These are phyloP conservation scores for Arachis monticola DNA, from an alignment of 331 rosid species.

Conservation along the genomic window DNA sequence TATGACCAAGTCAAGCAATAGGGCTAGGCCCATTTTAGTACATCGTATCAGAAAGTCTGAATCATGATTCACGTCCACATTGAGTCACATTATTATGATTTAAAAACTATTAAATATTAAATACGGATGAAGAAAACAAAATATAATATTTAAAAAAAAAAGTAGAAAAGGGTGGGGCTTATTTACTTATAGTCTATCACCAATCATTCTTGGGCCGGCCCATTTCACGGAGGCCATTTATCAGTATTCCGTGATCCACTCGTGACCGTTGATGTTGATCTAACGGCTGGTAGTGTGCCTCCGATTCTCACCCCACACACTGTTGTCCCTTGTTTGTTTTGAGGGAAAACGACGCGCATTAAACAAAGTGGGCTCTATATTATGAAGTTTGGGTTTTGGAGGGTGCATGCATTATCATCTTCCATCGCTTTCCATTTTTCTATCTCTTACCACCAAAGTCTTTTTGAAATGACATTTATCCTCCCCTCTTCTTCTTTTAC, in stretches of 20 bases:
- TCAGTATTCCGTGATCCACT: slow-evolving; percentile 29
- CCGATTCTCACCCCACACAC: slow-evolving; percentile 2
- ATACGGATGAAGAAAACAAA: neutral
- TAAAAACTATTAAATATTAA: neutral
- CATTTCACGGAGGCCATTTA: slow-evolving; percentile 38
- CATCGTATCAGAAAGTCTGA: slow-evolving; percentile 33
- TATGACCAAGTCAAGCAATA: slow-evolving; percentile 39
- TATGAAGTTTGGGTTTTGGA: slow-evolving; percentile 18
- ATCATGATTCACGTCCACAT: neutral
- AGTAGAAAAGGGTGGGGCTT: slow-evolving; percentile 39
- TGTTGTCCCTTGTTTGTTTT: slow-evolving; percentile 32
- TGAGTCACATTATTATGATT: neutral
- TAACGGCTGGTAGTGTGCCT: neutral
- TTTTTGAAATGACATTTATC: slow-evolving; percentile 47
- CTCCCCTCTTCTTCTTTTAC: slow-evolving; percentile 1
- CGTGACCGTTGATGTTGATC: slow-evolving; percentile 33
- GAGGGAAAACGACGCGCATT: slow-evolving; percentile 49
- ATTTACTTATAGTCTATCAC: neutral
- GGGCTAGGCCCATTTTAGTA: slow-evolving; percentile 33
- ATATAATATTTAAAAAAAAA: neutral
- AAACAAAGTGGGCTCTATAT: slow-evolving; percentile 34
- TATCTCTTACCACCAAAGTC: slow-evolving; percentile 9
- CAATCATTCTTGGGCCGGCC: slow-evolving; percentile 54
- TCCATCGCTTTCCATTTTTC: slow-evolving; percentile 39
- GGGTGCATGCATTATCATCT: slow-evolving; percentile 48